Percentiles rank a stretch among this genome's conserved stretches.
Evolutionary conservation across 2,329 filamentous ascomycete genomes (phyloP).

Genomic region (Fusarium piperis): DNA sequence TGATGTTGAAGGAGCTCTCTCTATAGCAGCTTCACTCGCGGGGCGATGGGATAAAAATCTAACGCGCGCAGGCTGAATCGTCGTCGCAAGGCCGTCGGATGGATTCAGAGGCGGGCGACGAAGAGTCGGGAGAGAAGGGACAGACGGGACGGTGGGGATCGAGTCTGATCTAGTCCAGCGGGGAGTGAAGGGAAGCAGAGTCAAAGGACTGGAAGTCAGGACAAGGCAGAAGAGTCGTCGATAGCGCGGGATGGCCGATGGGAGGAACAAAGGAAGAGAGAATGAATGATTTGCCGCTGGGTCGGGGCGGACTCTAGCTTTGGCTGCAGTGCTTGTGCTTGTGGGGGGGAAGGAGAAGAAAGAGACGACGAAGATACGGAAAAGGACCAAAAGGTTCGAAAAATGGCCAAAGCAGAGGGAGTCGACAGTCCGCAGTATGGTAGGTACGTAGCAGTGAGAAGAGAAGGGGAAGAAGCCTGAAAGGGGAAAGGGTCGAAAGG

Average conservation of each 20-base stretch:
- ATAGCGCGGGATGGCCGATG: constrained; percentile 20
- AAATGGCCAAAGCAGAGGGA: constrained; percentile 39
- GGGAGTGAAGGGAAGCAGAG: neutral
- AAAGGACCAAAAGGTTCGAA: constrained; percentile 31
- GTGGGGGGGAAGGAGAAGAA: constrained; percentile 23
- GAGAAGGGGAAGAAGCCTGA: constrained; percentile 37
- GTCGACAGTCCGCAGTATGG: constrained; percentile 19
- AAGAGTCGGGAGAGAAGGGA: constrained; percentile 2
- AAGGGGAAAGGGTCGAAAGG: constrained; percentile 34
- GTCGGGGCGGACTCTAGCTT: constrained; percentile 28
- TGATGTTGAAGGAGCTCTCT: constrained; percentile 33
- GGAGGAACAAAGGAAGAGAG: constrained; percentile 31
- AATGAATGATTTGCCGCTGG: constrained; percentile 33
- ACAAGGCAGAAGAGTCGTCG: constrained; percentile 12
- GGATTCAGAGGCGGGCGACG: constrained; percentile 20
- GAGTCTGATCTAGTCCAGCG: constrained; percentile 5
- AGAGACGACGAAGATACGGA: constrained; percentile 24
- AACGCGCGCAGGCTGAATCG: constrained; percentile 28
- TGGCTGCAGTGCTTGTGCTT: constrained; percentile 6
- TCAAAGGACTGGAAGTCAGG: neutral
- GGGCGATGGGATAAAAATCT: constrained; percentile 25
- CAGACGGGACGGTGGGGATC: constrained; percentile 7
- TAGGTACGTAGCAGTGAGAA: constrained; percentile 15
- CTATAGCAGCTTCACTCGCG: constrained; percentile 23
- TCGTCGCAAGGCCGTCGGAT: constrained; percentile 27